Base-by-base conservation (phyloP, 495 filamentous ascomycete species). In the Neurospora hispaniola region DNA sequence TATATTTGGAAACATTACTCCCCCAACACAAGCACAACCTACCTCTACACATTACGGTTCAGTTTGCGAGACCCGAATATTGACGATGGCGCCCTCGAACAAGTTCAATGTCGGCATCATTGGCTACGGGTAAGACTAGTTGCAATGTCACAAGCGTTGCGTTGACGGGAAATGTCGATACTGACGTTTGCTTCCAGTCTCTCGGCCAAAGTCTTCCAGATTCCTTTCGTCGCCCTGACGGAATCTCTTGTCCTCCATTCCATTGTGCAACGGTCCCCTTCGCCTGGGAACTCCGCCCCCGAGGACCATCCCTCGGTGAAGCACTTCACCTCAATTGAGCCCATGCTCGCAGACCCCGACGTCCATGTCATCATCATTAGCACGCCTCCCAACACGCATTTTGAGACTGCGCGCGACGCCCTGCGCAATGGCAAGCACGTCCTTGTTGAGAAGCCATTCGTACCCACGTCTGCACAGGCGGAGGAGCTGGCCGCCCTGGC, bases 361-460 rank as follows among this genome's bases (percentile, higher is more conserved):
- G 84, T 94, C 12, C 89, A 96, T 75, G 80, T 96, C 38, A 88
- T 95, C 48, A 85, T 95, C 71, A 81, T 97, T 73, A 91, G 90
- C 66, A 94, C 91, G 0, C 88, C 89, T 2, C 94, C 94, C 11
- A 86, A 92, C 71, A 90, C 89, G 2, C 94, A 97, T 82, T 94
- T 87, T 79, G 73, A 79, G 7, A 83, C 94, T 59, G 83, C 87
- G 6, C 90, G 89, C 78, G 78, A 88, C 44, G 90, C 92, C 3
- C 84, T 98, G 18, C 86, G 89, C 76, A 85, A 86, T 18, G 91
- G 92, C 69, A 97, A 97, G 81, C 89, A 97, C 79, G 91, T 96
- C 31, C 85, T 97, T 38, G 90, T 93, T 48, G 94, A 97, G 82
- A 98, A 98, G 82, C 94, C 94, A 0, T 94, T 97, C 80, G 90